phyloP scores from a whole-genome alignment of 2,329 filamentous ascomycete species.

The Acrocalymma vagum region DNA sequence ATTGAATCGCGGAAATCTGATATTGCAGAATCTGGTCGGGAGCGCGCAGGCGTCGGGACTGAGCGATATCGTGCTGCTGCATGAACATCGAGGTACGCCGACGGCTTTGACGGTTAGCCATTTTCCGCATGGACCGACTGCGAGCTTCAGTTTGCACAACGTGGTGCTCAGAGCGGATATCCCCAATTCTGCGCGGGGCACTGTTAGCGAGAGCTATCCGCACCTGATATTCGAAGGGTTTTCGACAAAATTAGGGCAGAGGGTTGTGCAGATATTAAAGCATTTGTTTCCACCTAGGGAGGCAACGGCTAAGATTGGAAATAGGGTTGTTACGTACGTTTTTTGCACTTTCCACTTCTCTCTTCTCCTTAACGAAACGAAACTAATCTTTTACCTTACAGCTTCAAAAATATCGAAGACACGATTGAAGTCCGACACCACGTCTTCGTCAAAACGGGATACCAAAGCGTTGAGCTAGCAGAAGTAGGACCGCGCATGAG shows the following conservation, averaged over 20 bases:
- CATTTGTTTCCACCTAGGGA: slow-evolving; percentile 94
- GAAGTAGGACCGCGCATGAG: slow-evolving; percentile 82
- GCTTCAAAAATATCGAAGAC: slow-evolving; percentile 82
- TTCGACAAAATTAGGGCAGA: slow-evolving; percentile 77
- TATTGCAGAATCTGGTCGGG: slow-evolving; percentile 83
- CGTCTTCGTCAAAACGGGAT: slow-evolving; percentile 93
- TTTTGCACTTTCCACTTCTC: slow-evolving; percentile 56
- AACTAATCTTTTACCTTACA: slow-evolving; percentile 11
- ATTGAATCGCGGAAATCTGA: slow-evolving; percentile 88
- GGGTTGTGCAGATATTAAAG: slow-evolving; percentile 89
- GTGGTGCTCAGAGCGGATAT: slow-evolving; percentile 94
- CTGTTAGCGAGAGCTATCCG: slow-evolving; percentile 90
- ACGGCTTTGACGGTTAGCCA: slow-evolving; percentile 89
- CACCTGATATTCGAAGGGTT: slow-evolving; percentile 97
- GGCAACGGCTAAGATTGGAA: slow-evolving; percentile 79
- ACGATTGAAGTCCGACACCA: slow-evolving; percentile 90
- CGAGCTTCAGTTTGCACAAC: slow-evolving; percentile 89
- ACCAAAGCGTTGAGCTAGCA: slow-evolving; percentile 73
- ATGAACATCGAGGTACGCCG: slow-evolving; percentile 92
- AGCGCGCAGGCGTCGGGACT: slow-evolving; percentile 83
- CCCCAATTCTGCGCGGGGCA: slow-evolving; percentile 84
- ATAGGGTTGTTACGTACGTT: slow-evolving; percentile 76
- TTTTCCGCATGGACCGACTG: slow-evolving; percentile 87
- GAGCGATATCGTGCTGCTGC: slow-evolving; percentile 76
- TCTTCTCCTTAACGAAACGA: background rate